Evolutionary conservation across 495 filamentous ascomycete species (phyloP), one percentile per base, ranked within the genome.

Genomic region (Aspergillus conjunctus): DNA sequence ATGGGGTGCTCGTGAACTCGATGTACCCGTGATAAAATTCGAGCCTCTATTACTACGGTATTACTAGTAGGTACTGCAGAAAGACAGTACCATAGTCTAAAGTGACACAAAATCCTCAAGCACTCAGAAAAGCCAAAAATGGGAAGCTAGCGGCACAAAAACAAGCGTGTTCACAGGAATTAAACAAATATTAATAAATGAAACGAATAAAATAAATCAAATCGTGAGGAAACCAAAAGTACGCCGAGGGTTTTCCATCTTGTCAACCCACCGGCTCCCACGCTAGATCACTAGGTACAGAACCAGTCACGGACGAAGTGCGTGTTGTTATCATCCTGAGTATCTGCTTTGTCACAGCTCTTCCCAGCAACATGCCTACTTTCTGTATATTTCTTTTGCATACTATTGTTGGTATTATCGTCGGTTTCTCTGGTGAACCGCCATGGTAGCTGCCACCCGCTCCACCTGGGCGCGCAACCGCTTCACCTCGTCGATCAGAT

Each of bases 381-480:
- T 31, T 30, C 20, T 4, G 44, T 15, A 52, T 20, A 10, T 32
- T 39, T 21, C 21, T n/a, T 46, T 46, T 10, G 17, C 15, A 18
- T 44, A 21, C 32, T 44, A 18, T 44, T 48, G 54, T n/a, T 22
- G 20, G 44, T 34, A 46, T 60, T 55, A 59, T 45, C 45, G 56
- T 33, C 62, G 63, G 43, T 51, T 48, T 44, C 61, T 64, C 31
- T 65, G 66, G 39, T 71, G 67, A 32, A 66, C 54, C 17, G 68
- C 63, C 50, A 71, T 26, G 9, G 65, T 65, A 22, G 71, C 66
- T 17, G 63, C 65, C 32, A 73, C 66, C 57, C 71, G 71, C 62
- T 75, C 76, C 68, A 77, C 72, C 66, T 79, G 74, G 45, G 54
- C 66, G 57, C 73, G 73, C 54, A 79, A 66, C 59, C 68, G 71